phyloP scores from a whole-genome alignment of 139 green algal genomes.

The Closterium sp. region DNA sequence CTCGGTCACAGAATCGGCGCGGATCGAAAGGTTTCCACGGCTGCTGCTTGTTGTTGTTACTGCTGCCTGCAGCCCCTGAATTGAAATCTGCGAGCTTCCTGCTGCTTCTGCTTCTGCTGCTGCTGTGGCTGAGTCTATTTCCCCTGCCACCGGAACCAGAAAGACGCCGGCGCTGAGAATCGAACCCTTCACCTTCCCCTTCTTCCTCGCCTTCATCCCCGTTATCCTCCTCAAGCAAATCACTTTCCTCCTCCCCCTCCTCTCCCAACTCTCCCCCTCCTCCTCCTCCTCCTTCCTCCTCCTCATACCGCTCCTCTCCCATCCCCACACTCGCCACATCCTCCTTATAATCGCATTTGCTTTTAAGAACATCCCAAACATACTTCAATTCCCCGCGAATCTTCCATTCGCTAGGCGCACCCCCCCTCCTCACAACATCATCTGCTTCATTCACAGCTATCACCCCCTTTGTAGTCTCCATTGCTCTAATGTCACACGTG shows the following conservation, averaged over 20 bases:
- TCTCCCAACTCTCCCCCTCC: neutral
- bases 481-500: neutral
- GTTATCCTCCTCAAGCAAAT: neutral
- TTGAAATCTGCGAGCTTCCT: neutral
- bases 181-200: neutral
- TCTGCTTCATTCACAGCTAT: neutral
- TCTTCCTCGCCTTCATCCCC: neutral
- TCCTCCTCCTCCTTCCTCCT: neutral
- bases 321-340: neutral
- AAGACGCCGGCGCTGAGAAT: neutral
- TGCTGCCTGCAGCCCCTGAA: neutral
- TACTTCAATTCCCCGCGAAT: neutral
- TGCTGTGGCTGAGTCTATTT: neutral
- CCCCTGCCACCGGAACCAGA: neutral
- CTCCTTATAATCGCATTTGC: neutral
- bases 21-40: neutral
- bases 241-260: neutral
- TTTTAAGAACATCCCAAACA: neutral
- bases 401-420: neutral
- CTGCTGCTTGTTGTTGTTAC: neutral
- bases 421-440: neutral
- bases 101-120: neutral
- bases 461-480: neutral
- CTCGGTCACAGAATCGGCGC: neutral
- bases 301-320: neutral